Conservation (phyloP, 2,329 filamentous ascomycete species). For the Exophiala bonariae region DNA sequence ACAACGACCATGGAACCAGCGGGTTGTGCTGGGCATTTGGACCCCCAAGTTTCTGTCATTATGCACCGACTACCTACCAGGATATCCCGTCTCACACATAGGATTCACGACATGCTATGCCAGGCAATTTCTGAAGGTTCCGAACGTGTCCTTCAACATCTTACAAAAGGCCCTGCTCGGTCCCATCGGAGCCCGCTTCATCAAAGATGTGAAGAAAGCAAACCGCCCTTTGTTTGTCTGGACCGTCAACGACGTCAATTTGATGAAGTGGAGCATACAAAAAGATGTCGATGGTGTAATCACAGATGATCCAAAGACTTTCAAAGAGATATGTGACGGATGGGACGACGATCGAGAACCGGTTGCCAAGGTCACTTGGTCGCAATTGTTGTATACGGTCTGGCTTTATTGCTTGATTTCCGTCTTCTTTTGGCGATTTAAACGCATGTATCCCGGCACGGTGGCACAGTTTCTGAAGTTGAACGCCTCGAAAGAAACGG, state of each 20-base stretch:
- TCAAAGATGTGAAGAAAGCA: slow-evolving; percentile 58
- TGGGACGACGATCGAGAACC: slow-evolving; percentile 22
- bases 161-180: slow-evolving; percentile 68
- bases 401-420: slow-evolving; percentile 24
- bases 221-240: slow-evolving; percentile 70
- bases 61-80: slow-evolving; percentile 54
- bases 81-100: slow-evolving; percentile 41
- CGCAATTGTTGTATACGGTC: slow-evolving; percentile 24
- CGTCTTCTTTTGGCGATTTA: slow-evolving; percentile 20
- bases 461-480: slow-evolving; percentile 17
- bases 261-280: slow-evolving; percentile 79
- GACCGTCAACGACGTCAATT: slow-evolving; percentile 78
- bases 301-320: slow-evolving; percentile 76
- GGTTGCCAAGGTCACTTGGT: slow-evolving; percentile 15
- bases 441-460: slow-evolving; percentile 24
- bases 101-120: slow-evolving; percentile 58
- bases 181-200: slow-evolving; percentile 65
- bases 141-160: slow-evolving; percentile 77
- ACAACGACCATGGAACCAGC: slow-evolving; percentile 64
- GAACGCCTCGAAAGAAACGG: slow-evolving; percentile 11
- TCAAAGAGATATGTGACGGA: slow-evolving; percentile 35
- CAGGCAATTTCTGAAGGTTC: slow-evolving; percentile 65
- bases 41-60: slow-evolving; percentile 69
- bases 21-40: slow-evolving; percentile 83
- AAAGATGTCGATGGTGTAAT: slow-evolving; percentile 74